A percentile compares a stretch with the other conserved stretches of the same genome.
phyloP scores from a whole-genome alignment of 2,329 filamentous ascomycete species.

The Aspergillus cejpii region DNA sequence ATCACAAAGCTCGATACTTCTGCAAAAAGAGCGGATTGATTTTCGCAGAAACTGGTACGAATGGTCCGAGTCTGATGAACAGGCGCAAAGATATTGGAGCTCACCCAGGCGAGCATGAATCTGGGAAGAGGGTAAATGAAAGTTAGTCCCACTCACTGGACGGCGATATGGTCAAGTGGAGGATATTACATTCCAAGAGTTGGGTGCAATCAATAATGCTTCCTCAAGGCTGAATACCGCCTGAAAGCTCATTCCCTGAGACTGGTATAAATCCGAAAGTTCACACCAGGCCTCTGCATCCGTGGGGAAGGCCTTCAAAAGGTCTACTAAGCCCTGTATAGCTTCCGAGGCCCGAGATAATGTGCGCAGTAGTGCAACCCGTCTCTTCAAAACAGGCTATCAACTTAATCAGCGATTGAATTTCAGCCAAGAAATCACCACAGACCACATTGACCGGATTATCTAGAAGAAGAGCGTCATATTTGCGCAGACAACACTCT shows the following conservation, averaged over 20 bases:
- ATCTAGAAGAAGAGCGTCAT: slow-evolving; percentile 65
- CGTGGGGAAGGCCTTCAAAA: slow-evolving; percentile 77
- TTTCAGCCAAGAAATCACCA: slow-evolving; percentile 14
- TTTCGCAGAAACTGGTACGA: slow-evolving; percentile 55
- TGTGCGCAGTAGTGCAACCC: slow-evolving; percentile 69
- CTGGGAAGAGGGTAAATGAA: slow-evolving; percentile 40
- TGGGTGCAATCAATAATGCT: slow-evolving; percentile 75
- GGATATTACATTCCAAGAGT: slow-evolving; percentile 81
- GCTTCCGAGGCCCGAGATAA: slow-evolving; percentile 66
- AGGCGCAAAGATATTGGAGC: slow-evolving; percentile 62
- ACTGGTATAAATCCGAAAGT: slow-evolving; percentile 76
- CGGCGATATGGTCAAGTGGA: neutral
- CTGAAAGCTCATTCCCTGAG: slow-evolving; percentile 70
- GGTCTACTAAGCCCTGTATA: slow-evolving; percentile 62
- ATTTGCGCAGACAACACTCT: slow-evolving; percentile 64
- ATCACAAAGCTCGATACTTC: slow-evolving; percentile 89
- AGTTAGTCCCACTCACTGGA: neutral
- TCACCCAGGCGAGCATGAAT: slow-evolving; percentile 84
- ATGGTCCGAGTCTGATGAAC: slow-evolving; percentile 32
- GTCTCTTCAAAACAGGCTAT: slow-evolving; percentile 77
- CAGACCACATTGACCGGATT: slow-evolving; percentile 74
- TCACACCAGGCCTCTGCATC: slow-evolving; percentile 94
- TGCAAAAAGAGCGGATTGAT: slow-evolving; percentile 75
- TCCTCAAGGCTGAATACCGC: slow-evolving; percentile 87
- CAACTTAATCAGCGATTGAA: slow-evolving; percentile 25